Evolutionary conservation across 345 rosid species (phyloP), one percentile per base, ranked within the genome.

Genomic region (Camelina hispida): DNA sequence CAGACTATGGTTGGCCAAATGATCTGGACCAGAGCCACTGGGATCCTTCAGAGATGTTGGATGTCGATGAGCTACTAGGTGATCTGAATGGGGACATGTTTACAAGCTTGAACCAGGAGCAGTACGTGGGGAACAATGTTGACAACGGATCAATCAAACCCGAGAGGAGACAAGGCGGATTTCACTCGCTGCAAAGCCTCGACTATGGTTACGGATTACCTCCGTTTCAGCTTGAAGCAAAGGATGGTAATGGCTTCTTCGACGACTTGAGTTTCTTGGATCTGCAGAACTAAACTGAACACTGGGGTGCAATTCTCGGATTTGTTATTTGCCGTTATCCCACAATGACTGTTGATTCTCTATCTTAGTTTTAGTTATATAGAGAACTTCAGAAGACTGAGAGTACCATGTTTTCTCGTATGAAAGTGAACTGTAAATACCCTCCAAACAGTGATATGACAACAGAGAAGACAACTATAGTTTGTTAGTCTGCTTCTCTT

Each of bases 31-130:
- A 55, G 68, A 59, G 40, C 42, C 13, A 52, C 1, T 72, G 63
- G 69, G 69, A 72, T 10, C 6, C 78, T 61, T 73, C 60, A 9
- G 64, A 75, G n/a, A 22, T 62, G 90, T 58, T 30, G 6, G 8
- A n/a, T 46, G 18, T 46, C n/a, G 51, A 46, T 59, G 91, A 91
- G 64, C 78, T 91, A 50, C 55, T 89, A 32, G 72, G 80, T 5
- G 50, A 77, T 0, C 3, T 80, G 4, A 81, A 85, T 30, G 73
- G 61, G 0, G 58, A 74, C 23, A 67, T 83, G 12, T 66, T 44
- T 16, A 10, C 57, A 25, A 46, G 30, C 61, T 3, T 48, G 44
- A 28, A 20, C 17, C 65, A 50, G 18, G 64, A 40, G 5, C 63
- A 40, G 14, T 35, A 47, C 56, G 7, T 6, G 0, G 54, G 35